Base-by-base conservation (phyloP, 768 basidiomycete genomes). In the Wakefieldia striispora region DNA sequence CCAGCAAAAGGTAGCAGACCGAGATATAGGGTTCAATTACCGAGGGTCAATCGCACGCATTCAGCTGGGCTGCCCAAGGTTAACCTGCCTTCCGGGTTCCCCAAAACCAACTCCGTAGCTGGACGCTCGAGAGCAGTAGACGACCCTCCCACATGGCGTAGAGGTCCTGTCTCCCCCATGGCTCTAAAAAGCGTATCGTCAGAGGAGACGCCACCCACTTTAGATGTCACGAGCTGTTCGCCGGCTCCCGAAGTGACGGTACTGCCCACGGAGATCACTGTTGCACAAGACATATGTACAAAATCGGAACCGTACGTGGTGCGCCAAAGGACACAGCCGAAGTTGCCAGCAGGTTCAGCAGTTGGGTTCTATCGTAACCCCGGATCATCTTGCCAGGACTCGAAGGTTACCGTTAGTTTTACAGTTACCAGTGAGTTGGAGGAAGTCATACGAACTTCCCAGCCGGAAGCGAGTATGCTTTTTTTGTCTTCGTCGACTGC, bases 341-440 rank as follows among this genome's bases (percentile, higher is more conserved):
- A 83, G 64, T 80, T 88, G 77, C 86, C 86, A 42, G 79, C 71
- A 45, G 87, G 86, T 19, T 82, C 84, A 40, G 78, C 76, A 36
- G 83, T 90, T 46, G 87, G 83, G 31, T 87, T 88, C 67, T 84
- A 84, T 65, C 83, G 86, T 34, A 79, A 82, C 61, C 80, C 80
- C 7, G 75, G 76, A 27, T 75, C 81, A 33, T 72, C 77, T 27
- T 73, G 72, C 49, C 69, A 70, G 33, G 78, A 81, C 57, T 57
- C 74, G 4, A 77, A 75, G 47, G 63, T 74, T 14, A 55, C 73
- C 10, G 86, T 91, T 49, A 83, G 79, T 54, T 93, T 93, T 70
- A 88, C 83, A 40, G 86, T 92, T 39, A 79, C 72, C 47, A 91
- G 89, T 60, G 91, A 92, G 66, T 62, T 92, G 45, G 88, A 90